Evolutionary conservation across 78 protist species (phyloP).

Genomic region (Dictyostelium capitatum): DNA sequence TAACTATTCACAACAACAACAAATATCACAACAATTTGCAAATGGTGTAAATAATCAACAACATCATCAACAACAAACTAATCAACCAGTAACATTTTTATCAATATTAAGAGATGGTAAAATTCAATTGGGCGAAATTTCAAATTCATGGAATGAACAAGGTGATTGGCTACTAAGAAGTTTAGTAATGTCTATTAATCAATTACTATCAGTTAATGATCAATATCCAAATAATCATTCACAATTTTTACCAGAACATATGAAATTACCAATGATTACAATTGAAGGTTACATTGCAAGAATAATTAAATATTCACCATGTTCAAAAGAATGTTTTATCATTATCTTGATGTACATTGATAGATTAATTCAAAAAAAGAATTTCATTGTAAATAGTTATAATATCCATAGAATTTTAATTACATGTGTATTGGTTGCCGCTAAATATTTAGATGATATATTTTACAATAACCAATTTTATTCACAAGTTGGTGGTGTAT

Average conservation of each 20-base stretch:
- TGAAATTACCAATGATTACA: constrained; percentile 77
- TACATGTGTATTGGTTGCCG: constrained; percentile 61
- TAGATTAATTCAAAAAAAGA: constrained; percentile 54
- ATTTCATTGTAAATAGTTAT: constrained; percentile 72
- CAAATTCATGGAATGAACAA: constrained; percentile 35
- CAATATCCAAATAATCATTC: constrained; percentile 53
- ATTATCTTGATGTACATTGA: constrained; percentile 61
- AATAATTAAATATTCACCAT: constrained; percentile 69
- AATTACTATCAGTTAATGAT: constrained; percentile 44
- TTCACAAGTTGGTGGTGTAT: constrained; percentile 71
- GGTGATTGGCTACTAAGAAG: constrained; percentile 57
- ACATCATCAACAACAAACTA: constrained; percentile 22
- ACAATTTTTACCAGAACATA: constrained; percentile 72
- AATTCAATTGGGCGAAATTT: constrained; percentile 26
- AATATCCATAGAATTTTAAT: constrained; percentile 77
- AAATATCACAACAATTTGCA: not conserved
- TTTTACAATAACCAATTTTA: constrained; percentile 76
- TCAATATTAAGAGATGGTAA: constrained; percentile 33
- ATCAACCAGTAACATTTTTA: constrained; percentile 47
- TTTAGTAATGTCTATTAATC: constrained; percentile 41
- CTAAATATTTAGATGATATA: constrained; percentile 73
- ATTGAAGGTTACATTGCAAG: constrained; percentile 57
- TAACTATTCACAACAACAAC: not conserved
- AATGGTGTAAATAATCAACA: not conserved
- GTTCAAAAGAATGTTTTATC: constrained; percentile 77